Base-by-base conservation (phyloP, 2,329 filamentous ascomycete genomes). In the Dryadomyces quercus-mongolicae region DNA sequence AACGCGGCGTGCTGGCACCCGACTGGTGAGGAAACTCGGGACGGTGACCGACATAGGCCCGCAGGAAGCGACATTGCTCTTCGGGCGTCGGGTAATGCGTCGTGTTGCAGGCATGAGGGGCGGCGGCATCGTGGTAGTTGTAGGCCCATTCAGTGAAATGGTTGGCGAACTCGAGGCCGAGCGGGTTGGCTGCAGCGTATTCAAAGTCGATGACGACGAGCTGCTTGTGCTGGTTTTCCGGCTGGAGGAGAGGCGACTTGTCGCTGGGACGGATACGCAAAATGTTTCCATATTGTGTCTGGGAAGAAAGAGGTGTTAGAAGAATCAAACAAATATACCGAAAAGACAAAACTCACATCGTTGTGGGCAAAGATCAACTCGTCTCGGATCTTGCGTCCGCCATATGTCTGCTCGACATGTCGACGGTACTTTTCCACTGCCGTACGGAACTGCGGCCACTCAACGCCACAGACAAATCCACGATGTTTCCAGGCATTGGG, bases 121-220 rank as follows among this genome's bases (percentile, higher is more conserved):
- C 71, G 31, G 74, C 71, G 3, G 80, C 69, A 65, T 93, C 84
- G 66, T 96, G 91, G 69, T 98, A 98, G 70, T 98, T 92, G 75
- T 97, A 97, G 62, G 88, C 87, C 93, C 93, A 98, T 70, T 98
- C 93, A 1, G 88, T 87, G 69, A 98, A 98, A 69, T 98, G 93
- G 67, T 98, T 98, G 55, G 90, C 93, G 66, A 98, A 97, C 68
- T 98, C 93, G 16, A 89, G 75, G 1, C 90, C 93, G 0, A 82
- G 83, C 0, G 84, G 76, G 66, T 97, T 98, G 55, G 92, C 90
- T 2, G 85, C 91, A 1, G 93, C 87, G 66, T 98, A 98, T 65
- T 98, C 93, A 63, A 98, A 98, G 67, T 98, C 93, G 64, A 98
- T 98, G 59, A 98, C 93, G 16, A 97, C 80, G 15, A 98, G 80